These are phyloP conservation scores for Colletotrichum orchidophilum DNA, from an alignment of 2,329 filamentous ascomycete genomes.

Conservation along the genomic window DNA sequence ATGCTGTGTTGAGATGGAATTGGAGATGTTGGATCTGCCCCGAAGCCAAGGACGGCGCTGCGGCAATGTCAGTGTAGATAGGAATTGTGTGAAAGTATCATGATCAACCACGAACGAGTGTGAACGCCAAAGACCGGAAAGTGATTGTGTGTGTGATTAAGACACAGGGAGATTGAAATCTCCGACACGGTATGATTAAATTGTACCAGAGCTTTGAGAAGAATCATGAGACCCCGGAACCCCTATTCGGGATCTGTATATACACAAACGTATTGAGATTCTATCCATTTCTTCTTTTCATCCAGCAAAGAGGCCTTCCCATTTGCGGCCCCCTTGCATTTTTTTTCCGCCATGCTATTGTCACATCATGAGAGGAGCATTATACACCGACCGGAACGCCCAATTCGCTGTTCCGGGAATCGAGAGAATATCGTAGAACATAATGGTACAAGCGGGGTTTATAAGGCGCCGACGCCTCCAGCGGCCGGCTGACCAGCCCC, in stretches of 20 bases:
- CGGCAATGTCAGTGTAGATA: not conserved
- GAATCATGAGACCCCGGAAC: conserved; percentile 14
- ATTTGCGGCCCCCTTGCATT: conserved; percentile 8
- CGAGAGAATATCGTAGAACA: conserved; percentile 31
- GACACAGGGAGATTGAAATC: conserved; percentile 19
- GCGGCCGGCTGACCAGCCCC: conserved; percentile 4
- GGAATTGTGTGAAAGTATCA: not conserved
- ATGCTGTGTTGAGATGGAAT: not conserved
- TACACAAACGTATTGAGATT: conserved; percentile 28
- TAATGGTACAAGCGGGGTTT: conserved; percentile 46
- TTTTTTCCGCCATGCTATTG: conserved; percentile 29
- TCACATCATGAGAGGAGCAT: conserved; percentile 57
- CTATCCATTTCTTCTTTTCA: conserved; percentile 28
- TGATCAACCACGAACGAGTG: not conserved
- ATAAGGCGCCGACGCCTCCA: conserved; percentile 12
- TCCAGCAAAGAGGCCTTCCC: conserved; percentile 23
- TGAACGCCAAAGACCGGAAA: too few relatives aligned
- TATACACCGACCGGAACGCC: conserved; percentile 47
- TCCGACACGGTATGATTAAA: conserved; percentile 27
- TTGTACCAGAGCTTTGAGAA: conserved; percentile 25
- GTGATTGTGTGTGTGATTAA: not conserved
- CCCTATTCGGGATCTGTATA: conserved; percentile 23
- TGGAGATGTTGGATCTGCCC: not conserved
- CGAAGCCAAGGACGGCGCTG: not conserved
- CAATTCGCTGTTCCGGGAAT: conserved; percentile 34